phyloP scores from a whole-genome alignment of 805 yeast genomes.

The Komagataella populi region DNA sequence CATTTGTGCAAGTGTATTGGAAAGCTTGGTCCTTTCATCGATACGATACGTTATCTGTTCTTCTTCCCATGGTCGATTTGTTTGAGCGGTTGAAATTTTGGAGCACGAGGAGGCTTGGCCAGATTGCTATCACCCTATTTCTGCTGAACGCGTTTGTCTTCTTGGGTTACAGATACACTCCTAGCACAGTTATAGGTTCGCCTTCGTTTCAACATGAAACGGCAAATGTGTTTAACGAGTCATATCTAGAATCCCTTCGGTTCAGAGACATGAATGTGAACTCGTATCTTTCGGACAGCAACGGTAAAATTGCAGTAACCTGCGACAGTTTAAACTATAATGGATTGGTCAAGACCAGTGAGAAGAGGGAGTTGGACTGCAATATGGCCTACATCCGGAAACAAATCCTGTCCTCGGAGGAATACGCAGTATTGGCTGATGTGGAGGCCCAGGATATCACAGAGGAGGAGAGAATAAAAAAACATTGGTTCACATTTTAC shows the following conservation, averaged over 20 bases:
- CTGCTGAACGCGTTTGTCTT: neutral
- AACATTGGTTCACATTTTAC: constrained; percentile 3
- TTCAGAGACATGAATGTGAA: neutral
- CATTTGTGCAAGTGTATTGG: neutral
- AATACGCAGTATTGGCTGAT: neutral
- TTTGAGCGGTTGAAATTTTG: neutral
- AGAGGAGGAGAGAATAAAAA: neutral
- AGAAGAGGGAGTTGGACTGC: neutral
- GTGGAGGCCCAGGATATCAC: neutral
- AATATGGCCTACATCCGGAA: neutral
- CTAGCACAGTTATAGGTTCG: neutral
- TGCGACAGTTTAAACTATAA: constrained; percentile 1
- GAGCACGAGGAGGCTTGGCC: neutral
- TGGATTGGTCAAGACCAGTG: neutral
- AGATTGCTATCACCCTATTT: neutral
- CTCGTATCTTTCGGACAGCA: neutral
- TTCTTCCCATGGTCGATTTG: neutral
- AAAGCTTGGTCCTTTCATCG: neutral
- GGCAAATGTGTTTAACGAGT: neutral
- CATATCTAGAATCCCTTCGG: neutral
- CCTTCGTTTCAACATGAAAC: neutral
- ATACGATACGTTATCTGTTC: neutral
- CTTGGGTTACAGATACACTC: neutral
- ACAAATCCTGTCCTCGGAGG: neutral
- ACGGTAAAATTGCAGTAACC: neutral